These are phyloP conservation scores for Trichoderma sp. DNA, from an alignment of 2,329 filamentous ascomycete genomes.

Conservation along the genomic window DNA sequence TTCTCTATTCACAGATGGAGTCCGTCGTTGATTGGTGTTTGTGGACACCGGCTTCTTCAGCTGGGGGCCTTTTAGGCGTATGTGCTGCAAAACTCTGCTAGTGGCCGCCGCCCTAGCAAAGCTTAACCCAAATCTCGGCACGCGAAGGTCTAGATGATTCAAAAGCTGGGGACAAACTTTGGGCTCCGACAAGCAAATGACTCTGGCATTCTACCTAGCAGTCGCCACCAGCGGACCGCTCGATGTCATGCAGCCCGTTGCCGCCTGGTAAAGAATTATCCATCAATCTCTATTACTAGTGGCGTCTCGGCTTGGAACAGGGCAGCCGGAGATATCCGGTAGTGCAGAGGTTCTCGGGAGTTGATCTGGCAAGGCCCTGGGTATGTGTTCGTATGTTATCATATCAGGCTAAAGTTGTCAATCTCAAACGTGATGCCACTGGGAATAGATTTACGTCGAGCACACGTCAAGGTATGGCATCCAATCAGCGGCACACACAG, in stretches of 20 bases:
- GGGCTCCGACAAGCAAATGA: neutral
- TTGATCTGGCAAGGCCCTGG: neutral
- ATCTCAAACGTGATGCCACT: neutral
- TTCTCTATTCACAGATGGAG: neutral
- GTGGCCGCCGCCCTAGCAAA: neutral
- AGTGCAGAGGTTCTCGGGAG: neutral
- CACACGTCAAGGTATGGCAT: neutral
- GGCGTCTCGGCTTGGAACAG: neutral
- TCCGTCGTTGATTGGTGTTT: neutral
- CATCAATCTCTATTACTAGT: neutral
- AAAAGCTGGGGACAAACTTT: neutral
- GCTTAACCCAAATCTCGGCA: neutral
- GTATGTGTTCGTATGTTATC: neutral
- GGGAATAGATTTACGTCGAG: neutral
- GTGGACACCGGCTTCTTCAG: neutral
- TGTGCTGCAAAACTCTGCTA: neutral
- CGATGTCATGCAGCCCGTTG: neutral
- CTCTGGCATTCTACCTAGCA: neutral
- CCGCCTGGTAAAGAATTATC: neutral
- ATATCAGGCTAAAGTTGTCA: neutral
- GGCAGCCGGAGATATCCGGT: neutral
- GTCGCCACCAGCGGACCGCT: neutral
- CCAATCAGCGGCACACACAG: neutral
- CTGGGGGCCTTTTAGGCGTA: neutral
- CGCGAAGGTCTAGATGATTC: neutral